Evolutionary conservation across 2,329 filamentous ascomycete species (phyloP).

Genomic region (Colletotrichum lupini): DNA sequence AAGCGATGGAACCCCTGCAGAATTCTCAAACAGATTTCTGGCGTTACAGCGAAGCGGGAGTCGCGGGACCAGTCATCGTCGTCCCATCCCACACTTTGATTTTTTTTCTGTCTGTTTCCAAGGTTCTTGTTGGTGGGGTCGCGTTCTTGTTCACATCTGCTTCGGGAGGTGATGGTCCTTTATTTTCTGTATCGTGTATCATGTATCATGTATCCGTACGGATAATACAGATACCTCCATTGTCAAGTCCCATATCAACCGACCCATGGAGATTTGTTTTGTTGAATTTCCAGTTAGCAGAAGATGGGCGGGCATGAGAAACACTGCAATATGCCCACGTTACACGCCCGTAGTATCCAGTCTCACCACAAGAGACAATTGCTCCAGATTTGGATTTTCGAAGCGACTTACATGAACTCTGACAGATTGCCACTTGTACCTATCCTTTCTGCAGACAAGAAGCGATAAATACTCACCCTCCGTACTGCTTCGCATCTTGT

Average conservation of each 20-base stretch:
- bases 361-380: neutral
- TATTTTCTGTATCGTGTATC: too few relatives aligned
- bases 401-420: neutral
- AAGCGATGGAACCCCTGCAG: slow-evolving; percentile 38
- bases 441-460: neutral
- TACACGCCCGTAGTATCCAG: neutral
- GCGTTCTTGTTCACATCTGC: neutral
- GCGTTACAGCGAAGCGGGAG: slow-evolving; percentile 29
- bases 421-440: neutral
- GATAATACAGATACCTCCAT: too few relatives aligned
- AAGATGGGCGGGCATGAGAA: neutral
- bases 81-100: slow-evolving; percentile 23
- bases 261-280: neutral
- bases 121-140: neutral
- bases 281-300: neutral
- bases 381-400: neutral
- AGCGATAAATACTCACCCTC: neutral
- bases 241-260: neutral
- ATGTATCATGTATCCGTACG: too few relatives aligned
- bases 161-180: neutral
- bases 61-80: slow-evolving; percentile 26
- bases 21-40: slow-evolving; percentile 39
- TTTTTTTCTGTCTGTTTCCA: neutral
- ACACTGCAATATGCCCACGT: neutral
- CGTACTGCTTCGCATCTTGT: neutral